These are phyloP conservation scores for Allomyces macrogynus DNA, from an alignment of 192 early-diverging fungal genomes.

Conservation along the genomic window DNA sequence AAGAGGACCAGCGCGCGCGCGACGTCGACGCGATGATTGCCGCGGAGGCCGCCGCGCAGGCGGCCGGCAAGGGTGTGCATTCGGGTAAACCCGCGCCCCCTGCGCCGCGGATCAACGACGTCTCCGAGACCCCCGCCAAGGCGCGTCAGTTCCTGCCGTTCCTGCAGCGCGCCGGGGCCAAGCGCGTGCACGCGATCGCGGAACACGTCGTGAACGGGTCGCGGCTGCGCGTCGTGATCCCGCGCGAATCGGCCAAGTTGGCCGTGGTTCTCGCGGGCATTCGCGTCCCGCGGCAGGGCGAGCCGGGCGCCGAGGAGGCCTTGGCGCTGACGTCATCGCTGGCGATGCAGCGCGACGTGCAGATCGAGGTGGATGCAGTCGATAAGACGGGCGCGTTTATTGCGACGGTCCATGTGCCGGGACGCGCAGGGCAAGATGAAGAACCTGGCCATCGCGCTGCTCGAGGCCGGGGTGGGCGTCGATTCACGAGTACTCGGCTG, in stretches of 20 bases:
- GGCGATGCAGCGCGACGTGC: slow-evolving; percentile 78
- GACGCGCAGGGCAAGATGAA: slow-evolving; percentile 23
- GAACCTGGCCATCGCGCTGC: slow-evolving; percentile 53
- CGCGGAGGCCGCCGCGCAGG: not conserved
- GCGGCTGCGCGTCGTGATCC: slow-evolving; percentile 64
- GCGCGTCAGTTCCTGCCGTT: slow-evolving; percentile 48
- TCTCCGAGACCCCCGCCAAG: not conserved
- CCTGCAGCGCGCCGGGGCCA: slow-evolving; percentile 51
- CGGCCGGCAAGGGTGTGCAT: not conserved
- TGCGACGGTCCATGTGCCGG: slow-evolving; percentile 45
- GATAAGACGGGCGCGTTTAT: slow-evolving; percentile 90
- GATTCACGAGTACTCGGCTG: slow-evolving; percentile 64
- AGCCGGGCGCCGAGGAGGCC: slow-evolving; percentile 74
- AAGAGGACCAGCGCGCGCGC: not conserved
- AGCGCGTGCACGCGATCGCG: slow-evolving; percentile 52
- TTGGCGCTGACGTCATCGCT: slow-evolving; percentile 37
- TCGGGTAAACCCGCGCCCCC: not conserved
- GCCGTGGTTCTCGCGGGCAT: slow-evolving; percentile 75
- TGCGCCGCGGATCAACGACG: not conserved
- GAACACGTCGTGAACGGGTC: slow-evolving; percentile 69
- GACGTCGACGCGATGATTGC: not conserved
- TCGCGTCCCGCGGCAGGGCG: slow-evolving; percentile 64
- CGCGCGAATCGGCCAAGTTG: slow-evolving; percentile 62
- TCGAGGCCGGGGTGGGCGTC: slow-evolving; percentile 61
- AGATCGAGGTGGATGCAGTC: slow-evolving; percentile 64